phyloP scores from a whole-genome alignment of 768 basidiomycete genomes.

The Amylocystis lapponica region DNA sequence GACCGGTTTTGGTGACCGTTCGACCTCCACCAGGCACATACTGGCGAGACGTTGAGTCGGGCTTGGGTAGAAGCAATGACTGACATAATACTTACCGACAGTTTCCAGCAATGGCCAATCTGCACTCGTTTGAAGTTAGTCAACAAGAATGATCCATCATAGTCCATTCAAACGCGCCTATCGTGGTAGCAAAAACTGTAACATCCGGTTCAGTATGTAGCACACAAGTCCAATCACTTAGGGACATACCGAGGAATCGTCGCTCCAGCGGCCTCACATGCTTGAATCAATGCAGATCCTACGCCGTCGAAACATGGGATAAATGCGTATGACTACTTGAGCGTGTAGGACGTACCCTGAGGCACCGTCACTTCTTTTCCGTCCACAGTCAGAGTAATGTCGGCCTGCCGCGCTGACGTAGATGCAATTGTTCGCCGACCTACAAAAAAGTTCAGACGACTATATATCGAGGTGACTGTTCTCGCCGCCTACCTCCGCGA shows the following conservation, averaged over 20 bases:
- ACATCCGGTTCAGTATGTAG: no score
- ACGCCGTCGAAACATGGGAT: neutral
- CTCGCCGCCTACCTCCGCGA: slow-evolving; percentile 23
- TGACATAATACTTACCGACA: slow-evolving; percentile 86
- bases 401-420: slow-evolving; percentile 58
- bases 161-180: slow-evolving; percentile 41
- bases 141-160: no score
- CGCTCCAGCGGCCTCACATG: slow-evolving; percentile 86
- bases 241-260: slow-evolving; percentile 83
- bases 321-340: neutral
- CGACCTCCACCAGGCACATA: slow-evolving; percentile 99
- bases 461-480: neutral
- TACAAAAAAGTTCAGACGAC: slow-evolving; percentile 19
- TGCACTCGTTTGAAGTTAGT: no score
- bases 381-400: slow-evolving; percentile 91
- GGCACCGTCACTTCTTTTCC: slow-evolving; percentile 97
- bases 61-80: slow-evolving; percentile 2
- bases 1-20: slow-evolving; percentile 90
- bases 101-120: slow-evolving; percentile 95
- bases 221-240: no score
- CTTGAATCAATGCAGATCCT: slow-evolving; percentile 96
- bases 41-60: slow-evolving; percentile 33
- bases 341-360: slow-evolving; percentile 70
- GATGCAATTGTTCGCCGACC: slow-evolving; percentile 62
- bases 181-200: slow-evolving; percentile 91